Evolutionary conservation across 495 filamentous ascomycete species (phyloP).

Genomic region (Letharia columbiana): DNA sequence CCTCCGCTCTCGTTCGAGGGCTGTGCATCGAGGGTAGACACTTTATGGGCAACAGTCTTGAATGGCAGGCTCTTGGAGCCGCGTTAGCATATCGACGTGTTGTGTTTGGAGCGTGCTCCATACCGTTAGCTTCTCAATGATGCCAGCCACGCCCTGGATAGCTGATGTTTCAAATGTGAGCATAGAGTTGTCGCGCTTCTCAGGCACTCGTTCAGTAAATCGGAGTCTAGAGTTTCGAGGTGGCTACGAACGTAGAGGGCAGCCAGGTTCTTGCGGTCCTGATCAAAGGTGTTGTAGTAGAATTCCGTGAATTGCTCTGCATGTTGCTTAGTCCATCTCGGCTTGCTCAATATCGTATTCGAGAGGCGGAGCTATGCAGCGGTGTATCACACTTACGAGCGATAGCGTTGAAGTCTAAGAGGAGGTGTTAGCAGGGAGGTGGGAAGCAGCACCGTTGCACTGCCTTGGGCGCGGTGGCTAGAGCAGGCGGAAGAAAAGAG

Average conservation of each 20-base stretch:
- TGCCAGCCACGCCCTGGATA: constrained; percentile 47
- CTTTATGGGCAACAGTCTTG: constrained; percentile 62
- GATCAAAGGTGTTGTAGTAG: constrained; percentile 85
- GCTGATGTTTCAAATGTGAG: constrained; percentile 76
- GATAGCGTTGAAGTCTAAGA: constrained; percentile 43
- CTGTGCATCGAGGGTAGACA: constrained; percentile 57
- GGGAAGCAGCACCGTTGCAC: not conserved
- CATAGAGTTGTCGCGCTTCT: constrained; percentile 75
- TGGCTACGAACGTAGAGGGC: constrained; percentile 64
- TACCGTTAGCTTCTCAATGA: constrained; percentile 74
- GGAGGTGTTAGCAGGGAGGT: not conserved
- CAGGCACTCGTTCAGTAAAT: not conserved
- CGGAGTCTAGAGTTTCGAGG: not conserved
- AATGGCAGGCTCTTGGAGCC: constrained; percentile 63
- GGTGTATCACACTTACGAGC: constrained; percentile 43
- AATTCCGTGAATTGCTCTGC: constrained; percentile 74
- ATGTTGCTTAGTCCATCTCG: constrained; percentile 4
- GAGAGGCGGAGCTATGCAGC: not conserved
- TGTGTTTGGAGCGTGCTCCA: constrained; percentile 21
- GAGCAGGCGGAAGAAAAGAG: not conserved
- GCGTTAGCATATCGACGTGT: not conserved
- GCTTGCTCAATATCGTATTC: not conserved
- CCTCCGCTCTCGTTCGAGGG: constrained; percentile 42
- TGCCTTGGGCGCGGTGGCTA: not conserved
- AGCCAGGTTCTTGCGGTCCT: constrained; percentile 48